Percentiles rank a stretch among this genome's conserved stretches.
These are phyloP conservation scores for Phaeomoniella chlamydospora DNA, from an alignment of 2,329 filamentous ascomycete species.

Conservation along the genomic window DNA sequence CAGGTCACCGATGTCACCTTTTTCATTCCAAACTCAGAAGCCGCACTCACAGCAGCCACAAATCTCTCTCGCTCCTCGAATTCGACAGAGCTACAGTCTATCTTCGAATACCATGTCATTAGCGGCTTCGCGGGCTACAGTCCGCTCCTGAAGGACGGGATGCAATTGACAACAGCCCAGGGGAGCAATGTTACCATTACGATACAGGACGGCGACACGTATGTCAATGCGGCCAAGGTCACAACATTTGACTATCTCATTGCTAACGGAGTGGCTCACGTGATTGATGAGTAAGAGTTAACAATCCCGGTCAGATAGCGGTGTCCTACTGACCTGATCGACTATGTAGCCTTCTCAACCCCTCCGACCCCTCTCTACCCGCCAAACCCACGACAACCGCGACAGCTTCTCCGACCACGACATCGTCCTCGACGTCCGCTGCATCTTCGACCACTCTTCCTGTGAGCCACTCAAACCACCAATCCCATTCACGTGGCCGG, in stretches of 20 bases:
- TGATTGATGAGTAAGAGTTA: conserved; percentile 39
- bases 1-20: not conserved
- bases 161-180: conserved; percentile 23
- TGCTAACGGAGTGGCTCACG: conserved; percentile 42
- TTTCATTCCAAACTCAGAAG: conserved; percentile 1
- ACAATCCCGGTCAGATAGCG: not conserved
- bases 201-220: conserved; percentile 25
- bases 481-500: too few species aligned
- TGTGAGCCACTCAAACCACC: not conserved
- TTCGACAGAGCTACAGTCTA: conserved; percentile 28
- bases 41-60: not conserved
- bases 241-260: conserved; percentile 34
- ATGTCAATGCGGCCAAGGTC: conserved; percentile 39
- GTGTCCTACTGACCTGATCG: not conserved
- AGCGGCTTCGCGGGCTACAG: conserved; percentile 40
- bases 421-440: not conserved
- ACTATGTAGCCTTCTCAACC: conserved; percentile 1
- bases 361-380: not conserved
- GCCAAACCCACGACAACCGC: not conserved
- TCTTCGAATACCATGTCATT: conserved; percentile 53
- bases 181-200: conserved; percentile 33
- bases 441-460: not conserved
- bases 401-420: not conserved
- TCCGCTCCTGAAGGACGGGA: conserved; percentile 25
- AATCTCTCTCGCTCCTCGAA: not conserved